Evolutionary conservation across 2,329 filamentous ascomycete genomes (phyloP).

Genomic region (Rhinocladiella similis): DNA sequence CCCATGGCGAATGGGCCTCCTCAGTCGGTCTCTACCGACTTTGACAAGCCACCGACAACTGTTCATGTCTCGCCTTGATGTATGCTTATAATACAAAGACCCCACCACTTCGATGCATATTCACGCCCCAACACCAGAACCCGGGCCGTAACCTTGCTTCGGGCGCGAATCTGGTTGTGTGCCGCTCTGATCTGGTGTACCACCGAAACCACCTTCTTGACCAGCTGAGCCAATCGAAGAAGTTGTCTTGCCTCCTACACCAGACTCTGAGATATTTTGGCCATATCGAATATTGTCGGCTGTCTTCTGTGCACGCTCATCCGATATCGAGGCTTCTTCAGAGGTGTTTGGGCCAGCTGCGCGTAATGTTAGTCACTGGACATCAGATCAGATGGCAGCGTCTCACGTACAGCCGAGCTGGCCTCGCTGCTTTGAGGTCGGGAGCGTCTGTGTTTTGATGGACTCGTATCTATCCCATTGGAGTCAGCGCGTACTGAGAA

Average conservation of each 20-base stretch:
- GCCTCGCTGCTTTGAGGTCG: conserved; percentile 56
- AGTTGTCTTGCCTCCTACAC: conserved; percentile 55
- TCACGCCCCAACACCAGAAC: conserved; percentile 55
- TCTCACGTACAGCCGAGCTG: conserved; percentile 53
- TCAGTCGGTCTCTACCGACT: conserved; percentile 38
- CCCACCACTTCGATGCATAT: background rate
- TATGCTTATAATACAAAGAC: background rate
- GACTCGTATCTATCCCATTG: conserved; percentile 56
- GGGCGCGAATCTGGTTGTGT: conserved; percentile 44
- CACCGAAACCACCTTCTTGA: conserved; percentile 44
- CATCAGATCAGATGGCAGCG: background rate
- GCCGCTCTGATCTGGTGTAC: conserved; percentile 40
- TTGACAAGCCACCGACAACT: conserved; percentile 23
- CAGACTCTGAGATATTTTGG: conserved; percentile 56
- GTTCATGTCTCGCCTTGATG: conserved; percentile 15
- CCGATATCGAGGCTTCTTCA: conserved; percentile 5
- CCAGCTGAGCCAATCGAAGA: conserved; percentile 39
- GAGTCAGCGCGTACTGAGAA: background rate
- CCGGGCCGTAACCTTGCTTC: conserved; percentile 55
- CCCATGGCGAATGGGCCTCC: conserved; percentile 37
- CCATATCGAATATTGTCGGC: conserved; percentile 58
- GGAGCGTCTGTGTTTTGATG: conserved; percentile 50
- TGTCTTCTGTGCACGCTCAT: conserved; percentile 41
- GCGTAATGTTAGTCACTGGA: conserved; percentile 7
- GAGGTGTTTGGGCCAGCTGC: conserved; percentile 22